Evolutionary conservation across 331 rosid genomes (phyloP).

Genomic region (Stylosanthes scabra): DNA sequence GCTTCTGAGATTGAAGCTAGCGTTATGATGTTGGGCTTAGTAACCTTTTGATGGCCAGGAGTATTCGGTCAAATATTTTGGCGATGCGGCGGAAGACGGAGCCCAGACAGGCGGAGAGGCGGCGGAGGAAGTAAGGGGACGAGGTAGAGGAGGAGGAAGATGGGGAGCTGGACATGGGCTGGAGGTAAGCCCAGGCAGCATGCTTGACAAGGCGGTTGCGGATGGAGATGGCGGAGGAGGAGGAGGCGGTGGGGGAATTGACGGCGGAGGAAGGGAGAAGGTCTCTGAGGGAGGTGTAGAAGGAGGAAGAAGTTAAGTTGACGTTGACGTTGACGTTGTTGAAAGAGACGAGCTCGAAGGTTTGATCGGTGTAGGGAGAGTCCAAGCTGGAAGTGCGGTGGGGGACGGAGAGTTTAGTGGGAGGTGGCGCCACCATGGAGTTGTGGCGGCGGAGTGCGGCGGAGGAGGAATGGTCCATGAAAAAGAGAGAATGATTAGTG

Average conservation of each 20-base stretch:
- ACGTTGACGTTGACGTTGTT: background rate
- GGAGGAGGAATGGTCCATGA: slow-evolving; percentile 42
- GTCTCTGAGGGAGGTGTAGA: slow-evolving; percentile 84
- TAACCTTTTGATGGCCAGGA: slow-evolving; percentile 41
- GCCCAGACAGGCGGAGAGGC: slow-evolving; percentile 39
- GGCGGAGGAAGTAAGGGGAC: slow-evolving; percentile 49
- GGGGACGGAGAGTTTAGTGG: slow-evolving; percentile 32
- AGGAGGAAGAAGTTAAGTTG: slow-evolving; percentile 24
- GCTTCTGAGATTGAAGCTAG: background rate
- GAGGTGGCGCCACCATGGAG: slow-evolving; percentile 51
- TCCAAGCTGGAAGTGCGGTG: slow-evolving; percentile 42
- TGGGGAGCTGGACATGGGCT: slow-evolving; percentile 76
- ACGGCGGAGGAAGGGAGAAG: slow-evolving; percentile 57
- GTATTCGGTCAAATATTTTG: slow-evolving; percentile 45
- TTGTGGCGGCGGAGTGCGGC: slow-evolving; percentile 55
- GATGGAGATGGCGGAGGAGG: slow-evolving; percentile 61
- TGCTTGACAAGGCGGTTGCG: slow-evolving; percentile 94
- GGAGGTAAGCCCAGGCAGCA: slow-evolving; percentile 98
- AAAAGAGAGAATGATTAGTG: background rate
- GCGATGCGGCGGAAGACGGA: slow-evolving; percentile 53
- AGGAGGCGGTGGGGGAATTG: slow-evolving; percentile 43
- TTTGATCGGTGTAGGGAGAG: background rate
- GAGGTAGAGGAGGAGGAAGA: slow-evolving; percentile 46
- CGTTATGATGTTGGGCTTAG: slow-evolving; percentile 26
- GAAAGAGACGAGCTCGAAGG: slow-evolving; percentile 46